Base-by-base conservation (phyloP, 805 yeast genomes). In the Naumovozyma castellii region DNA sequence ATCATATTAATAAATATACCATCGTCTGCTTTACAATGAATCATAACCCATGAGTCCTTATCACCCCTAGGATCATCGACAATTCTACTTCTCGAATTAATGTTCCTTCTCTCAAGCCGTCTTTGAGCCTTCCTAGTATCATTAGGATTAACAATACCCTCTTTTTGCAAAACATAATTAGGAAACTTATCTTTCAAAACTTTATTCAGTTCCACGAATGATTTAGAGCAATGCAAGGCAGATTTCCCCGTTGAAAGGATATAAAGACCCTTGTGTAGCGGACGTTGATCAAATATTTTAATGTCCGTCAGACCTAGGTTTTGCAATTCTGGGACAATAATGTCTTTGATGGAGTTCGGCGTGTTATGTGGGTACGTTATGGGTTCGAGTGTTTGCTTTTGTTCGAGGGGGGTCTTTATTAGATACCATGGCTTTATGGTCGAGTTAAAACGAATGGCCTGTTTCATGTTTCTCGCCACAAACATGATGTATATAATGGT, bases 31-130 rank as follows among this genome's bases (percentile, higher is more conserved):
- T 69, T 66, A 36, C 85, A 72, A 50, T 85, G 86, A 36, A 87
- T 66, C 73, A 84, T 76, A 17, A 84, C 76, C 97, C 97, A 88
- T 18, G 84, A 73, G 49, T 85, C 86, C 3, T 62, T 72, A 72
- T 40, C 75, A 65, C 30, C 80, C 78, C 14, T 33, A 25, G 54
- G 71, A 73, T 44, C 74, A 72, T 46, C 73, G 73, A 0, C 77
- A 71, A 40, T 71, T 66, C 4, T 72, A 68, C 10, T 68, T 69
- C n/a, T 69, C 64, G 50, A 75, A 75, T 38, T 78, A 71, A 16
- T 80, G 78, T 33, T 55, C 61, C 56, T 9, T 29, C 71, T 72
- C 31, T 68, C 68, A 43, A 78, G 55, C 43, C 84, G 62, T 39
- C 75, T 71, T 42, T 67, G 71, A 41, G 67, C 66, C 42, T 69